Evolutionary conservation across 768 basidiomycete species (phyloP).

Genomic region (Leccinum longicurvipes): DNA sequence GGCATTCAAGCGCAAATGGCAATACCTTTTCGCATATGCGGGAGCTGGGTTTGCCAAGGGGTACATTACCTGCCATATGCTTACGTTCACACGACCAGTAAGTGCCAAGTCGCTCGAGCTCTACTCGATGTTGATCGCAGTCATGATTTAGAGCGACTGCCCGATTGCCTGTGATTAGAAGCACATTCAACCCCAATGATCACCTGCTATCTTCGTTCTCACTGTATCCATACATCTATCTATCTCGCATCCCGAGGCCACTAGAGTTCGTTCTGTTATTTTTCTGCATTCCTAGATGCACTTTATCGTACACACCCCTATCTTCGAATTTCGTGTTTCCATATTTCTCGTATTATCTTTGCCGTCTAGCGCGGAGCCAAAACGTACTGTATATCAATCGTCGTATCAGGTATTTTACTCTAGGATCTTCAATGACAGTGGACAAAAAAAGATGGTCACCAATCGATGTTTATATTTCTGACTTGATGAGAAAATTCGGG

Average conservation of each 20-base stretch:
- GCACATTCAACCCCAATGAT: not conserved
- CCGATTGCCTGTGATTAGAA: conserved; percentile 50
- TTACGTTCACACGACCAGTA: conserved; percentile 67
- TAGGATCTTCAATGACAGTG: conserved; percentile 15
- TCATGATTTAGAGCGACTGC: conserved; percentile 44
- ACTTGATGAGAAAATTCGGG: not conserved
- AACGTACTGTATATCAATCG: conserved; percentile 20
- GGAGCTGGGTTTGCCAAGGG: conserved; percentile 77
- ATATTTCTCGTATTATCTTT: conserved; percentile 11
- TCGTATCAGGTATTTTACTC: conserved; percentile 16
- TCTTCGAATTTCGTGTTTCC: conserved; percentile 11
- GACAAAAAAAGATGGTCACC: not conserved
- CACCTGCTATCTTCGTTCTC: conserved; percentile 16
- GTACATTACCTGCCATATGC: conserved; percentile 81
- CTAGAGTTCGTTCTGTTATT: conserved; percentile 24
- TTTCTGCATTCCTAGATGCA: conserved; percentile 15
- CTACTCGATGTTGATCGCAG: not conserved
- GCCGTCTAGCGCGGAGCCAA: conserved; percentile 15
- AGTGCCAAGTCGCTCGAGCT: conserved; percentile 21
- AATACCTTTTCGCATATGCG: conserved; percentile 80
- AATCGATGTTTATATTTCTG: not conserved
- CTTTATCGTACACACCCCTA: conserved; percentile 15
- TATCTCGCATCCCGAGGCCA: not conserved
- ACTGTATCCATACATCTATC: conserved; percentile 20
- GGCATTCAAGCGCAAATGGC: conserved; percentile 78